phyloP scores from a whole-genome alignment of 345 rosid species.

The Noccaea caerulescens region DNA sequence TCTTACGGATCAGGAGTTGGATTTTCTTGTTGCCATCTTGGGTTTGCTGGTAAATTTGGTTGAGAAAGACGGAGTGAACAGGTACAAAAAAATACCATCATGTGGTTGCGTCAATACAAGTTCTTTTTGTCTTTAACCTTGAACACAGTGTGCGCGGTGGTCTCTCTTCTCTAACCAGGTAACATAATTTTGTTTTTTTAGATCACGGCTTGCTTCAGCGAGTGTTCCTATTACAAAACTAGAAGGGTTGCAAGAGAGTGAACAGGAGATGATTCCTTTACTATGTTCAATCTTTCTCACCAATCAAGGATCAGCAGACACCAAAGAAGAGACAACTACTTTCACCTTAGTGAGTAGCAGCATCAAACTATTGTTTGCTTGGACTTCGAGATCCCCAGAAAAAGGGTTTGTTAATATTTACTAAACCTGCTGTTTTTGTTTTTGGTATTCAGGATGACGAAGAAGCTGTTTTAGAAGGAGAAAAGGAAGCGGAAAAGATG shows the following conservation, averaged over 20 bases:
- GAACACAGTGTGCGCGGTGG: background rate
- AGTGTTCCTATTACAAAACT: constrained; percentile 59
- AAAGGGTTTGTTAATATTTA: constrained; percentile 7
- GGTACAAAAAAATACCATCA: constrained; percentile 49
- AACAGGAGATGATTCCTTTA: constrained; percentile 68
- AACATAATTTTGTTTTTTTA: constrained; percentile 37
- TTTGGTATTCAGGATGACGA: constrained; percentile 61
- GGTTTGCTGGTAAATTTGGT: constrained; percentile 96
- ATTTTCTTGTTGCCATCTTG: constrained; percentile 96
- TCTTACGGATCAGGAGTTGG: constrained; percentile 90
- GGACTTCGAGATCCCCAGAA: constrained; percentile 9
- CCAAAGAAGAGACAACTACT: constrained; percentile 59
- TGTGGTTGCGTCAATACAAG: constrained; percentile 20
- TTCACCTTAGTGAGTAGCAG: constrained; percentile 67
- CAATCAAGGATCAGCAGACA: constrained; percentile 74
- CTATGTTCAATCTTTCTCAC: constrained; percentile 91
- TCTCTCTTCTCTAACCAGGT: constrained; percentile 14
- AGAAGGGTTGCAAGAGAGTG: constrained; percentile 57
- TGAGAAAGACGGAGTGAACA: constrained; percentile 91
- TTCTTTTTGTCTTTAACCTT: constrained; percentile 11
- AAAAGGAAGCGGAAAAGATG: constrained; percentile 99
- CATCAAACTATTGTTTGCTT: constrained; percentile 27
- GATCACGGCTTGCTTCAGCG: constrained; percentile 85
- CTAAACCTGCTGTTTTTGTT: constrained; percentile 11
- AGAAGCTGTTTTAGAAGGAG: constrained; percentile 78